Base-by-base conservation (phyloP, 768 basidiomycete genomes). In the Mrakia frigida region DNA sequence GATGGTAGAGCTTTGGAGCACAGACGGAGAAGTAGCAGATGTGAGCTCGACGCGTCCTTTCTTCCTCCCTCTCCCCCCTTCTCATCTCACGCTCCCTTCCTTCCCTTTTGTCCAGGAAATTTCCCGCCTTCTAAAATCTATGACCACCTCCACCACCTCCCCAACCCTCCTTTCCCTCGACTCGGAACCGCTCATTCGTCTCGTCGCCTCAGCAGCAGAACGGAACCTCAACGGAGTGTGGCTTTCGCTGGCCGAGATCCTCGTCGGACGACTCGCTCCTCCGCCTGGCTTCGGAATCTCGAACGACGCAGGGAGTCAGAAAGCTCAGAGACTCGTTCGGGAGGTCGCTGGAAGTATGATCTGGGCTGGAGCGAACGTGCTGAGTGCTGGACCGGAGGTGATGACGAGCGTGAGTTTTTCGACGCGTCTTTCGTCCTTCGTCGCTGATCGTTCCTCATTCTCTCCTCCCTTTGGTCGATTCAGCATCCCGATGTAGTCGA, bases 121-220 rank as follows among this genome's bases (percentile, higher is more conserved):
- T 78, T 93, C 91, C 85, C 90, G 93, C 79, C 85, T 96, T 50
- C 87, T 94, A 85, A 92, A 91, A 78, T 90, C 92, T 0, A 91
- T 95, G 75, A 93, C 94, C 0, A 89, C 90, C 3, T 86, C 95
- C 41, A 91, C 92, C 0, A 85, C 87, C 3, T 92, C 94, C 74
- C 78, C 78, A 23, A 96, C 93, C 0, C 82, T 97, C 23, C 85
- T 97, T 13, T 91, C 93, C 0, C 86, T 97, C 0, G 89, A 92
- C 3, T 88, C 94, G 11, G 89, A 88, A 9, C 94, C 94, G 0
- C 85, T 98, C 7, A 76, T 84, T 11, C 73, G 76, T 10, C 79
- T 83, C 21, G 81, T 84, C 37, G 80, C 80, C 18, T 68, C 79
- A 10, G 83, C 82, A 21, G 82, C 81, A 9, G 80, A 81, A 61